A percentile compares a stretch with the other conserved stretches of the same genome.
Evolutionary conservation across 2,329 filamentous ascomycete genomes (phyloP).

Genomic region (Ceratocystis cubensis): DNA sequence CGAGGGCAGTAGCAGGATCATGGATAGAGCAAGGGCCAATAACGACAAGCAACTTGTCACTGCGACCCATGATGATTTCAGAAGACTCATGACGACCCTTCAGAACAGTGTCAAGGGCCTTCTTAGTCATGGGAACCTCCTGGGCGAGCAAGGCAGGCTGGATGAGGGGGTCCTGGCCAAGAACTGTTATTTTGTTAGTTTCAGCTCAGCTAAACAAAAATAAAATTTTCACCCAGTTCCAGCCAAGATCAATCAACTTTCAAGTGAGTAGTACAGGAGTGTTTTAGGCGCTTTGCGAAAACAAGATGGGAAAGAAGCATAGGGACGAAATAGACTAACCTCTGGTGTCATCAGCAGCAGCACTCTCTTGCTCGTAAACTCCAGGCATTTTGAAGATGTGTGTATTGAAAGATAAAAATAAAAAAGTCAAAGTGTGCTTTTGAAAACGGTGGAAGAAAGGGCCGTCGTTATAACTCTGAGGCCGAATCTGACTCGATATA

Average conservation of each 20-base stretch:
- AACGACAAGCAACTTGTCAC: slow-evolving; percentile 60
- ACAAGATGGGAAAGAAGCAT: neutral
- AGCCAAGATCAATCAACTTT: too few relatives aligned
- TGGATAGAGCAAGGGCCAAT: slow-evolving; percentile 96
- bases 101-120: slow-evolving; percentile 49
- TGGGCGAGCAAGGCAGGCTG: slow-evolving; percentile 89
- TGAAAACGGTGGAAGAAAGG: neutral
- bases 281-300: neutral
- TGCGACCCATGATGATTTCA: slow-evolving; percentile 53
- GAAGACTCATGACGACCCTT: slow-evolving; percentile 50
- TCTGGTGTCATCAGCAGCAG: slow-evolving; percentile 30
- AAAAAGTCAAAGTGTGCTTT: slow-evolving; percentile 1
- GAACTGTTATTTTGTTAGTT: slow-evolving; percentile 38
- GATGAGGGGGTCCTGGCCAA: slow-evolving; percentile 85
- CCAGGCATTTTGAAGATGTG: slow-evolving; percentile 27
- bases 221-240: too few relatives aligned
- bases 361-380: slow-evolving; percentile 27
- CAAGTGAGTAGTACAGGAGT: neutral
- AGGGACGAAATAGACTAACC: slow-evolving; percentile 25
- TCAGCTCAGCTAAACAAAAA: neutral
- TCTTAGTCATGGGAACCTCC: slow-evolving; percentile 58
- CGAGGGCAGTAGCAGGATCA: slow-evolving; percentile 74
- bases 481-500: neutral
- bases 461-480: neutral
- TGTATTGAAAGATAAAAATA: neutral